phyloP scores from a whole-genome alignment of 2,329 filamentous ascomycete genomes.

The Camillea tinctor region DNA sequence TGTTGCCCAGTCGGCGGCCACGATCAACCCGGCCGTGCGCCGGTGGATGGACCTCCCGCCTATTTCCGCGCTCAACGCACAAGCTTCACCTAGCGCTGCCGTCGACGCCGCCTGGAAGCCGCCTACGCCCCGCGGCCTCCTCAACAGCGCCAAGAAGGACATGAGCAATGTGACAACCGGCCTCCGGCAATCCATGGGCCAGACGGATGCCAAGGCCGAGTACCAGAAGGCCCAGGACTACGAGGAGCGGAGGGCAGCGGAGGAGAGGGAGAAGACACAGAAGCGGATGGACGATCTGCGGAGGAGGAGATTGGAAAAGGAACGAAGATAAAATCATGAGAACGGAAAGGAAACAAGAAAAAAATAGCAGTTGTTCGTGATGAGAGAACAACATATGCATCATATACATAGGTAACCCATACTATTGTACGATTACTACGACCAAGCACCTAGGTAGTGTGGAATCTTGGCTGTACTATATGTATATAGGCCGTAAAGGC shows the following conservation, averaged over 20 bases:
- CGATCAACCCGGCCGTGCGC: constrained; percentile 42
- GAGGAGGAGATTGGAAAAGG: constrained; percentile 12
- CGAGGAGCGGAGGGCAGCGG: constrained; percentile 26
- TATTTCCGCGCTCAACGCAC: constrained; percentile 21
- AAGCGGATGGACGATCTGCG: constrained; percentile 25
- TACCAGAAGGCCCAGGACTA: constrained; percentile 28
- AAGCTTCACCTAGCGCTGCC: neutral
- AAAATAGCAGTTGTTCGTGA: neutral
- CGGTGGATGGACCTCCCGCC: constrained; percentile 38
- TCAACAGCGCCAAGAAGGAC: constrained; percentile 5
- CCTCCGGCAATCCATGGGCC: constrained; percentile 33
- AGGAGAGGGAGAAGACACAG: constrained; percentile 41
- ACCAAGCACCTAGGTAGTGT: too few species aligned
- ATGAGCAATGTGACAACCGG: constrained; percentile 14
- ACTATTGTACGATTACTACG: neutral
- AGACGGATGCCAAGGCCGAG: constrained; percentile 17
- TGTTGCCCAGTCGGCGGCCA: constrained; percentile 34
- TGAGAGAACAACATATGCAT: too few species aligned
- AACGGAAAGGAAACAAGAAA: too few species aligned
- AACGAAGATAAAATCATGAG: neutral
- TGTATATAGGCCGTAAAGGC: too few species aligned
- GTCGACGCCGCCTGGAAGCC: constrained; percentile 33
- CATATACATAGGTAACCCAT: neutral
- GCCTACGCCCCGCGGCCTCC: constrained; percentile 19
- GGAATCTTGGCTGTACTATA: neutral